Evolutionary conservation across 75 land plant species (phyloP), one percentile per base, ranked within the genome.

Genomic region (Larix kaempferi): DNA sequence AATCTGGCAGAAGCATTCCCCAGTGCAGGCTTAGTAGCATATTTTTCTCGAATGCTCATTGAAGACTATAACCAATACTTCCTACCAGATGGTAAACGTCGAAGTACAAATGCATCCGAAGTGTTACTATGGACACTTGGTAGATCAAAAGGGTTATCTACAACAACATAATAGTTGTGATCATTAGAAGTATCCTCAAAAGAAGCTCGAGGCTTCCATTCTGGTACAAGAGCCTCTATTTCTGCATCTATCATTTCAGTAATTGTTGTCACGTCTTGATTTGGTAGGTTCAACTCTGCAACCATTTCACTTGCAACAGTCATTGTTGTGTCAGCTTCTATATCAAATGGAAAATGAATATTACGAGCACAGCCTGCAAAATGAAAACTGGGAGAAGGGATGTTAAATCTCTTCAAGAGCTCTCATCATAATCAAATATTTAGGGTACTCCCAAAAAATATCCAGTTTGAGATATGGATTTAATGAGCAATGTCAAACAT

Each of bases 261-360:
- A 59, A 87, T 87, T 39, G 76, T 81, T 37, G 88, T 87, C 21
- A 87, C 89, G 82, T 87, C 89, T 67, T 87, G 89, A 57, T 85
- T 88, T 21, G 89, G 69, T 12, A 87, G 78, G 69, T 87, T 88
- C 65, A 87, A 75, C 74, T 87, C 89, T 41, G 84, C 84, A 55
- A 87, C 89, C 89, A 87, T 87, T 74, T 87, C 89, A 81, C 84
- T 87, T 49, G 89, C 89, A 49, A 87, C 89, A 76, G 80, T 66
- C 77, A 87, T 81, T 37, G 89, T 81, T 23, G 89, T 87, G 77
- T 87, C 89, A 25, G 66, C 88, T 56, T 87, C 88, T 22, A 87
- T 82, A 81, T 87, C 88, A 76, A 87, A 87, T 22, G 89, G 89
- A 65, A 87, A 87, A 75, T 87, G 88, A 60, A 87, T 87, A 57